Evolutionary conservation across 306 rosid genomes (phyloP).

Genomic region (Cicer cuneatum): DNA sequence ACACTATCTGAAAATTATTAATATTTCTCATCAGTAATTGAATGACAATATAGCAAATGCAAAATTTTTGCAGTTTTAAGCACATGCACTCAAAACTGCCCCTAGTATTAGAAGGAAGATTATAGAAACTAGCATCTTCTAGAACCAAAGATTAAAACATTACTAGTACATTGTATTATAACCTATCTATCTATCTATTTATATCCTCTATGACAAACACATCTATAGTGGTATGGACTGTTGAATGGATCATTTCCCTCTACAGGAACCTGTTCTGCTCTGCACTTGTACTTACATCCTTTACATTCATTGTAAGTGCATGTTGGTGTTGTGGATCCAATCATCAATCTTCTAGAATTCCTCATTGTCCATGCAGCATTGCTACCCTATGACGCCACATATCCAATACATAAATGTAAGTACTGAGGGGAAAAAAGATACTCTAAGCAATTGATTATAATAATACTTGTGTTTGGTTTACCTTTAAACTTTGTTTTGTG

Average conservation of each 20-base stretch:
- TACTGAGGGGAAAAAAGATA: too few species aligned
- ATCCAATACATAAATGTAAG: too few species aligned
- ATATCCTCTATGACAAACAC: constrained; percentile 83
- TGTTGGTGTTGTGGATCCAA: constrained; percentile 95
- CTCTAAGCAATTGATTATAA: background rate
- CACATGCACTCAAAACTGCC: constrained; percentile 40
- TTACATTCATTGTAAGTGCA: constrained; percentile 94
- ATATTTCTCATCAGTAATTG: constrained; percentile 34
- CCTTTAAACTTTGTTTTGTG: constrained; percentile 55
- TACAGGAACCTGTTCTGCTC: constrained; percentile 95
- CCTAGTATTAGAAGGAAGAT: constrained; percentile 6
- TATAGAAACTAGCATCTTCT: background rate
- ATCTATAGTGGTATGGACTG: constrained; percentile 93
- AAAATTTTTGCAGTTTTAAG: constrained; percentile 32
- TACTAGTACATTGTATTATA: too few species aligned
- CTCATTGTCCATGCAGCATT: constrained; percentile 48
- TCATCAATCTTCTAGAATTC: constrained; percentile 76
- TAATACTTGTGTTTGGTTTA: constrained; percentile 23
- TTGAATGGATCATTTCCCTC: constrained; percentile 93
- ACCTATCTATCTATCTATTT: too few species aligned
- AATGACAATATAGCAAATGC: constrained; percentile 41
- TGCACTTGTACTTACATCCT: constrained; percentile 86
- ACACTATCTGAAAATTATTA: too few species aligned
- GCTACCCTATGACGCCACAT: constrained; percentile 51
- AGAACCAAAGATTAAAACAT: background rate